Conservation (phyloP, 2,329 filamentous ascomycete species). For the Akanthomyces uredinophilus region DNA sequence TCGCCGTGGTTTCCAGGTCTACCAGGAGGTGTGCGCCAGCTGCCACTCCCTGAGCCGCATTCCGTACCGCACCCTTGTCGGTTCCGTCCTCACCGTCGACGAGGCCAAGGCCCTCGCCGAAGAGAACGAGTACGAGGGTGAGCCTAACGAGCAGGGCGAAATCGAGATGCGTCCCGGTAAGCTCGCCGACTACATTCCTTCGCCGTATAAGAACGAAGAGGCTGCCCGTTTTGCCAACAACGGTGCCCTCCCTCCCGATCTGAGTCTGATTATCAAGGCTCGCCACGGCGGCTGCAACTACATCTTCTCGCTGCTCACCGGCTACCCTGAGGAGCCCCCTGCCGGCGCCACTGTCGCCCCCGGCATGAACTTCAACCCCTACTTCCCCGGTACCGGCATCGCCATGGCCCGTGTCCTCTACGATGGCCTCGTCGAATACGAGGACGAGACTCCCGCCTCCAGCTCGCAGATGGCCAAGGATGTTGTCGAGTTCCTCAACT, state of each 20-base stretch:
- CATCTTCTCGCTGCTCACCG: constrained; percentile 94
- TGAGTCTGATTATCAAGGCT: constrained; percentile 95
- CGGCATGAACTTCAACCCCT: constrained; percentile 99
- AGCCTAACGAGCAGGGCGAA: constrained; percentile 96
- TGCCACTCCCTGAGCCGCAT: constrained; percentile 96
- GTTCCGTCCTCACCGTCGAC: constrained; percentile 88
- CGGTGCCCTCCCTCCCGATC: constrained; percentile 93
- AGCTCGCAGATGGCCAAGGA: constrained; percentile 99
- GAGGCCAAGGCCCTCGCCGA: constrained; percentile 69
- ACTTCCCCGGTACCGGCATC: constrained; percentile 98
- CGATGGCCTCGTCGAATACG: constrained; percentile 96
- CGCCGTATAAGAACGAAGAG: constrained; percentile 98
- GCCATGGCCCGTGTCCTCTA: constrained; percentile 98
- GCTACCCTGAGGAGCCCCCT: constrained; percentile 94
- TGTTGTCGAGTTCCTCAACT: constrained; percentile 98
- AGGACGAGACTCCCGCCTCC: constrained; percentile 89
- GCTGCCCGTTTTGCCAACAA: constrained; percentile 97
- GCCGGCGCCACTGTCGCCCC: constrained; percentile 79
- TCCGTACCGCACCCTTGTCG: constrained; percentile 88
- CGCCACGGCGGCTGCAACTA: constrained; percentile 98
- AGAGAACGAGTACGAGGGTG: constrained; percentile 96
- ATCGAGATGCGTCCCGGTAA: constrained; percentile 99
- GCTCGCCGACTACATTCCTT: constrained; percentile 92
- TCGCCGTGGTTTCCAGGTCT: constrained; percentile 98
- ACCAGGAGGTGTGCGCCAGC: constrained; percentile 94